phyloP scores from a whole-genome alignment of 1,284 basidiomycete genomes.

The Rhodotorula mucilaginosa region DNA sequence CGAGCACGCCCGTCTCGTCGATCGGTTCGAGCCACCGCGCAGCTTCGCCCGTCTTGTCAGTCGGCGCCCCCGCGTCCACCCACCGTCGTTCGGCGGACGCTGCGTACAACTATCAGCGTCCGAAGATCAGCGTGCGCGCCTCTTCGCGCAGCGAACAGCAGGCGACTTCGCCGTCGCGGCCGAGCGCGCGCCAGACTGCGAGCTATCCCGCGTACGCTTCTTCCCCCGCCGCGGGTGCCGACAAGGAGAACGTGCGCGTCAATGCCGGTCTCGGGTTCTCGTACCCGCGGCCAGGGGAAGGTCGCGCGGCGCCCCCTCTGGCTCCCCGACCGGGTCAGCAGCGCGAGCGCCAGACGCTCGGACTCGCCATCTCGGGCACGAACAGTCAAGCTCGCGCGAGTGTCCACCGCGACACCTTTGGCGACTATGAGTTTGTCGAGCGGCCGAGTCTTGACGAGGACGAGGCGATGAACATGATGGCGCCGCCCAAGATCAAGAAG shows the following conservation, averaged over 20 bases:
- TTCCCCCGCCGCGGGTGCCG: constrained; percentile 3
- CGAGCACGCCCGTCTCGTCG: constrained; percentile 23
- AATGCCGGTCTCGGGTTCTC: constrained; percentile 20
- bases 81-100: constrained; percentile 28
- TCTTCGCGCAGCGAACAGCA: constrained; percentile 24
- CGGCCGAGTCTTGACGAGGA: constrained; percentile 34
- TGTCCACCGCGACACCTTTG: constrained; percentile 1
- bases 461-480: constrained; percentile 14
- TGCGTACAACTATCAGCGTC: constrained; percentile 10
- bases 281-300: not conserved
- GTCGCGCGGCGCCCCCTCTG: constrained; percentile 11
- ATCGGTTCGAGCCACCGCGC: constrained; percentile 15
- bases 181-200: not conserved
- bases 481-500: constrained; percentile 31
- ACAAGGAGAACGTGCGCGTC: constrained; percentile 42
- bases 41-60: constrained; percentile 18
- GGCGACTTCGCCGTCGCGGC: constrained; percentile 2
- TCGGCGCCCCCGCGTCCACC: constrained; percentile 5
- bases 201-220: constrained; percentile 9
- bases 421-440: constrained; percentile 34
- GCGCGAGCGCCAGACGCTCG: constrained; percentile 17
- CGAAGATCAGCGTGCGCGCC: constrained; percentile 26
- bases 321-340: constrained; percentile 23
- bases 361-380: constrained; percentile 2
- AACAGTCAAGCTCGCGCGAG: not conserved